These are phyloP conservation scores for Trichophyton verrucosum DNA, from an alignment of 2,329 filamentous ascomycete genomes.

Conservation along the genomic window DNA sequence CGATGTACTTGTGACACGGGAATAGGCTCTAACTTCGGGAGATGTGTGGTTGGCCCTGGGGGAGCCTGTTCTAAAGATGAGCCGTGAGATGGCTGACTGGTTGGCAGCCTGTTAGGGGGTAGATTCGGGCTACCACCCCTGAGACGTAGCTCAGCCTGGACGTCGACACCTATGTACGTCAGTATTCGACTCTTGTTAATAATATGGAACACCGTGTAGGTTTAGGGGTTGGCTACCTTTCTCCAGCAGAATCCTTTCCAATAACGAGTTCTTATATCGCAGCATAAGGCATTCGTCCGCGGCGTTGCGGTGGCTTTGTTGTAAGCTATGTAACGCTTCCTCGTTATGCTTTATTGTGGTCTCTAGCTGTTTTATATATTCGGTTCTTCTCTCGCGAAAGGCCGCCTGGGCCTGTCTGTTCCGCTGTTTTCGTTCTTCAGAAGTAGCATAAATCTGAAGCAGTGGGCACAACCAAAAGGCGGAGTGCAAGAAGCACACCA, in stretches of 20 bases:
- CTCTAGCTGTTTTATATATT: constrained; percentile 99
- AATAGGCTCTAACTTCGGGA: constrained; percentile 49
- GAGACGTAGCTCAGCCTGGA: constrained; percentile 84
- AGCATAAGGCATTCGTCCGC: constrained; percentile 97
- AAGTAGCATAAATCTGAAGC: constrained; percentile 90
- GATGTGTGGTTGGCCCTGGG: constrained; percentile 59
- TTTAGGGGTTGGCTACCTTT: constrained; percentile 53
- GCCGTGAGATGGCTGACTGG: constrained; percentile 64
- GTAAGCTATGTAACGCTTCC: constrained; percentile 79
- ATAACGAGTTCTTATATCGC: constrained; percentile 91
- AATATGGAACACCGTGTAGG: not conserved
- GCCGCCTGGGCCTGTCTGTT: constrained; percentile 96
- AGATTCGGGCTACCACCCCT: constrained; percentile 82
- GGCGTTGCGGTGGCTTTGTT: constrained; percentile 85
- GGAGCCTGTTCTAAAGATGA: constrained; percentile 49
- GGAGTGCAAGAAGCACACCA: not conserved
- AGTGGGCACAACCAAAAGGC: not conserved
- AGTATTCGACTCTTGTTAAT: not conserved
- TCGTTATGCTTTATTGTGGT: constrained; percentile 96
- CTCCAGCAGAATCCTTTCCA: constrained; percentile 89
- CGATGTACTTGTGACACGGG: constrained; percentile 38
- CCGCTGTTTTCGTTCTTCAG: constrained; percentile 93
- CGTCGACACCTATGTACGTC: constrained; percentile 64
- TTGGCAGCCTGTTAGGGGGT: constrained; percentile 52
- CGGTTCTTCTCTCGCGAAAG: constrained; percentile 88